Conservation (phyloP, 306 rosid genomes). For the Parietaria judaica region DNA sequence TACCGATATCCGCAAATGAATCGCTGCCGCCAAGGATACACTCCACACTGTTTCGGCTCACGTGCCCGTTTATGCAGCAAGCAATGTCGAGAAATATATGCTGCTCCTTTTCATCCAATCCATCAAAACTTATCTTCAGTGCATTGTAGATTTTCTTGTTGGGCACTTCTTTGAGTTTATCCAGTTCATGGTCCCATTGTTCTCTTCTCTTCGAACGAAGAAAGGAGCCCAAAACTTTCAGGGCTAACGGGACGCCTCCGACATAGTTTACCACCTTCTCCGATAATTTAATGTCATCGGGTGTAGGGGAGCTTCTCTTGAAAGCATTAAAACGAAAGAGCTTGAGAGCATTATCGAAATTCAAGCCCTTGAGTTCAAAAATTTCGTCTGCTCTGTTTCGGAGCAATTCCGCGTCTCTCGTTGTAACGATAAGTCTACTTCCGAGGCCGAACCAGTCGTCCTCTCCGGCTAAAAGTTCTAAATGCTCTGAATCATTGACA, state of each 20-base stretch:
- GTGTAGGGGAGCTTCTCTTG: not conserved
- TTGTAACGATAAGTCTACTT: no score
- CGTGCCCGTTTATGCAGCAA: not conserved
- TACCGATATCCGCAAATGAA: not conserved
- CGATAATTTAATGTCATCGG: not conserved
- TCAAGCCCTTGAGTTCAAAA: conserved; percentile 3
- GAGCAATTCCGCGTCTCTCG: conserved; percentile 5
- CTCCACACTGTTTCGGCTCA: not conserved
- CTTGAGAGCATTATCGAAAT: not conserved
- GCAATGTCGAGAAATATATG: not conserved
- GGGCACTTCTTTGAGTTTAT: not conserved
- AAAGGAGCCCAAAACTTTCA: not conserved
- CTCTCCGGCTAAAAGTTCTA: no score
- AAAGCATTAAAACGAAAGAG: conserved; percentile 10
- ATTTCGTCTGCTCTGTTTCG: not conserved
- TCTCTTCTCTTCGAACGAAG: not conserved
- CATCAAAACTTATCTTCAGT: not conserved
- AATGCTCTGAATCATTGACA: no score
- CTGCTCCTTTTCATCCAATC: not conserved
- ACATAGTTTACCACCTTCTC: conserved; percentile 7
- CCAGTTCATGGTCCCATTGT: not conserved
- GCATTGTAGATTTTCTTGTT: not conserved
- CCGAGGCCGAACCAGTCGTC: no score
- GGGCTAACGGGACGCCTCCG: not conserved
- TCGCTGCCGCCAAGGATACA: not conserved